Conservation (phyloP, 495 filamentous ascomycete genomes). For the Xanthoparmelia taractica region DNA sequence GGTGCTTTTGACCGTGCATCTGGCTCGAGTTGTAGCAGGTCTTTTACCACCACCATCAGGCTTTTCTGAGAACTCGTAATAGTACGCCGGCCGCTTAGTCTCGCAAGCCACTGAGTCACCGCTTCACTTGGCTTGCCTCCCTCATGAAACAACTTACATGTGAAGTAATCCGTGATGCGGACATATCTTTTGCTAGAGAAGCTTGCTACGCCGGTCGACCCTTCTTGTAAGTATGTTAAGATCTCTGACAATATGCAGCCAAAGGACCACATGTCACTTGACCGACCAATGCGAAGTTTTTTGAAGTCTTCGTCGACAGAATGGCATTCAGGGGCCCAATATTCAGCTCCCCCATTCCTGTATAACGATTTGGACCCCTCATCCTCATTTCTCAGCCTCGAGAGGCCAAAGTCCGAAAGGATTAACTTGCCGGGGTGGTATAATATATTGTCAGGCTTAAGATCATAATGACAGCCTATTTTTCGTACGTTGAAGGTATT, state of each 20-base stretch:
- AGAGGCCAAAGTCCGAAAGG: constrained; percentile 22
- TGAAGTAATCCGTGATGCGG: not conserved
- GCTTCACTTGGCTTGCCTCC: not conserved
- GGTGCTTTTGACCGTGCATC: not conserved
- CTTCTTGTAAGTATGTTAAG: constrained; percentile 18
- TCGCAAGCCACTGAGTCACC: not conserved
- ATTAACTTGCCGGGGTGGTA: constrained; percentile 21
- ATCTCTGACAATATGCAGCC: constrained; percentile 30
- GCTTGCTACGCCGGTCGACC: not conserved
- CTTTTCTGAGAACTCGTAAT: not conserved
- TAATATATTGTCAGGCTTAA: constrained; percentile 28
- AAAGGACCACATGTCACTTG: constrained; percentile 30
- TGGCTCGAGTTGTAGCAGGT: not conserved
- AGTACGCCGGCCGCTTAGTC: not conserved
- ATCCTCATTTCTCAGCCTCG: not conserved
- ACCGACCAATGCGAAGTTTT: constrained; percentile 15
- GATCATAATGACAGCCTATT: constrained; percentile 24
- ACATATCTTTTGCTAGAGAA: not conserved
- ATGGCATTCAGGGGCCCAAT: not conserved
- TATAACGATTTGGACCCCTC: constrained; percentile 11
- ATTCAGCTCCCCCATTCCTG: not conserved
- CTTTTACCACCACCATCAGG: not conserved
- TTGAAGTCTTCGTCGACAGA: constrained; percentile 3
- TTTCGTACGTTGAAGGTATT: constrained; percentile 11
- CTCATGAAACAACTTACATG: not conserved